Evolutionary conservation across 176 grass and related monocot species (phyloP), one percentile per base, ranked within the genome.

Genomic region (Melocanna baccifera): DNA sequence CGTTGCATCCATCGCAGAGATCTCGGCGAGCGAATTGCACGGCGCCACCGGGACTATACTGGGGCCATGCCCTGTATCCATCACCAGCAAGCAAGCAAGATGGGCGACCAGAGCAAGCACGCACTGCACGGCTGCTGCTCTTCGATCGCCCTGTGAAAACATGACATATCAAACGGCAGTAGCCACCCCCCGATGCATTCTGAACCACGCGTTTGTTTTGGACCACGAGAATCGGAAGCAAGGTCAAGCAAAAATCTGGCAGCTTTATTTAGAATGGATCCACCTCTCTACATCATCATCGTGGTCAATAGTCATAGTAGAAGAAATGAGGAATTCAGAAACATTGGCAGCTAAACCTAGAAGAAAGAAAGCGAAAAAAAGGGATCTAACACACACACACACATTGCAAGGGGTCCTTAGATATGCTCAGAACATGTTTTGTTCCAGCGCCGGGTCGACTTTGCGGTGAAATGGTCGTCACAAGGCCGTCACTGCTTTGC

Each of bases 231-330:
- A 67, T 90, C 2, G 22, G 11, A 25, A 28, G 30, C 64, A 62
- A 70, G 26, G 42, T 32, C 9, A 19, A 78, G 59, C 75, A 53
- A 79, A 91, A 84, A 29, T 63, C 52, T 46, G 3, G 51, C 39
- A 77, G 14, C 6, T 80, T 91, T 91, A 91, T 91, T 87, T 63
- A 84, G 85, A 87, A 87, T 28, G 53, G 85, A 80, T 69, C 26
- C 85, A 70, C 62, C 52, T 84, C 73, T 90, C 89, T 87, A 76
- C 85, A 84, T 28, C 80, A 75, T 55, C 64, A 45, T 7, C 75
- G 20, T 55, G 68, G 45, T 32, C 83, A 78, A 78, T 41, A 28
- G 12, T 37, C 57, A 42, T 4, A 57, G 51, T 39, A 84, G 10
- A 63, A 81, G 46, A 58, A 64, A 65, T 15, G 14, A 69, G 53